Percentiles rank a stretch among this genome's conserved stretches.
Conservation (phyloP, 345 rosid genomes). For the Erucastrum elatum region DNA sequence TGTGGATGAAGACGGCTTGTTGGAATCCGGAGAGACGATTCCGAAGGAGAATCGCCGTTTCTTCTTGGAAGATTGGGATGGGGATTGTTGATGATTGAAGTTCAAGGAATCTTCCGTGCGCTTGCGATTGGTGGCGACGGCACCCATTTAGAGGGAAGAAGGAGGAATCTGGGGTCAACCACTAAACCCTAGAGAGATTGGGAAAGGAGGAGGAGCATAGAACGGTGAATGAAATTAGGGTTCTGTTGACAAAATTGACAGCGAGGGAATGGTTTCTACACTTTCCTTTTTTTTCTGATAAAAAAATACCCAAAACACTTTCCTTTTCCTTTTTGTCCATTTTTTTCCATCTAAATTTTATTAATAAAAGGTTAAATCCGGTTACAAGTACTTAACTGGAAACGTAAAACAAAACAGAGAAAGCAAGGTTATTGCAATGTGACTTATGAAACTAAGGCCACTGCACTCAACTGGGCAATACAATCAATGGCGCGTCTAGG, state of each 20-base stretch:
- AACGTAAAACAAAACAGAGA: no score
- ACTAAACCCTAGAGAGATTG: conserved; percentile 37
- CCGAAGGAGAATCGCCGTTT: conserved; percentile 52
- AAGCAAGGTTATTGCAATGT: no score
- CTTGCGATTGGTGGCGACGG: conserved; percentile 60
- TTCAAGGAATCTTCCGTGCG: conserved; percentile 53
- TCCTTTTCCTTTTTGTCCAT: neutral
- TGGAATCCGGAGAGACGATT: conserved; percentile 38
- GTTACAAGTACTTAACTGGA: no score
- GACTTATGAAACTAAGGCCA: no score
- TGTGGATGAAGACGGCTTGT: conserved; percentile 42
- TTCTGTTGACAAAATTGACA: neutral
- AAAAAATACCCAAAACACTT: neutral
- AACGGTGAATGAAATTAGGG: conserved; percentile 35
- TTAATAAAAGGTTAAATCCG: no score
- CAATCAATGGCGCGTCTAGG: no score
- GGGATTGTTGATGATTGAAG: conserved; percentile 36
- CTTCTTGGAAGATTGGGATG: conserved; percentile 51
- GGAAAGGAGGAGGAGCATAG: conserved; percentile 10
- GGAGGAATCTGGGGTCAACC: neutral
- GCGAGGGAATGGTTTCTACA: neutral
- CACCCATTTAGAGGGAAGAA: conserved; percentile 55
- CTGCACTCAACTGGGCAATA: no score
- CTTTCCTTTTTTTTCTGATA: neutral
- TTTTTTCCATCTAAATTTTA: no score